Evolutionary conservation across 208 protist genomes (phyloP).

Genomic region (Leptomonas seymouri): DNA sequence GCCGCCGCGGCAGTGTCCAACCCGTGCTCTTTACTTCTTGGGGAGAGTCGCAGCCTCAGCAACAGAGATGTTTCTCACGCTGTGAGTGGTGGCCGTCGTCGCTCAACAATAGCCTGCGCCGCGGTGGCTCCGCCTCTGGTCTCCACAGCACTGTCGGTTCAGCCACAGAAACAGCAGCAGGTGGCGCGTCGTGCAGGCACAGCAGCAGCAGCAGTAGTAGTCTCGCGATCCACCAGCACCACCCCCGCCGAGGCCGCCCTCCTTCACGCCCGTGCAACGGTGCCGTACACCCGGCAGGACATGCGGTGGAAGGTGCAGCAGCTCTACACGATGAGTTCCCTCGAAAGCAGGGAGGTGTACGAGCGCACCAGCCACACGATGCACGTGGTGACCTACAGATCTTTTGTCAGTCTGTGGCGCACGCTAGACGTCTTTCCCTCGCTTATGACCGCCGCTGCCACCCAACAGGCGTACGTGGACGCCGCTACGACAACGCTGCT

Average conservation of each 20-base stretch:
- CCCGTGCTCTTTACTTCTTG: conserved; percentile 14
- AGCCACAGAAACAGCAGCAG: neutral
- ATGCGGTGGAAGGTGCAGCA: conserved; percentile 41
- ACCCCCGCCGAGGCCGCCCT: neutral
- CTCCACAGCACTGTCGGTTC: neutral
- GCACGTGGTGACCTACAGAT: conserved; percentile 39
- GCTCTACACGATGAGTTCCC: conserved; percentile 30
- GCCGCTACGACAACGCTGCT: conserved; percentile 53
- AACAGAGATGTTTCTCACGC: neutral
- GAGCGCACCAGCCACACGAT: conserved; percentile 26
- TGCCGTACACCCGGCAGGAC: conserved; percentile 34
- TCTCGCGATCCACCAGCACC: neutral
- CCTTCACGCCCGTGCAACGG: neutral
- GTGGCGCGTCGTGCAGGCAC: neutral
- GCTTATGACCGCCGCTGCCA: conserved; percentile 43
- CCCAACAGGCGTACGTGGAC: conserved; percentile 60
- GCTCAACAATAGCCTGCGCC: too few species aligned
- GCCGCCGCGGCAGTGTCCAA: conserved; percentile 16
- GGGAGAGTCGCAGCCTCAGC: conserved; percentile 4
- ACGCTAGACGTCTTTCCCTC: conserved; percentile 69
- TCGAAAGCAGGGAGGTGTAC: conserved; percentile 30
- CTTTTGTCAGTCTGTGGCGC: conserved; percentile 58
- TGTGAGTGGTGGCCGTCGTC: neutral
- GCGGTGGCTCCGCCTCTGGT: neutral
- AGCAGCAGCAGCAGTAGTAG: neutral